A percentile compares a stretch with the other conserved stretches of the same genome.
phyloP scores from a whole-genome alignment of 495 filamentous ascomycete genomes.

The Penicillium soppii region DNA sequence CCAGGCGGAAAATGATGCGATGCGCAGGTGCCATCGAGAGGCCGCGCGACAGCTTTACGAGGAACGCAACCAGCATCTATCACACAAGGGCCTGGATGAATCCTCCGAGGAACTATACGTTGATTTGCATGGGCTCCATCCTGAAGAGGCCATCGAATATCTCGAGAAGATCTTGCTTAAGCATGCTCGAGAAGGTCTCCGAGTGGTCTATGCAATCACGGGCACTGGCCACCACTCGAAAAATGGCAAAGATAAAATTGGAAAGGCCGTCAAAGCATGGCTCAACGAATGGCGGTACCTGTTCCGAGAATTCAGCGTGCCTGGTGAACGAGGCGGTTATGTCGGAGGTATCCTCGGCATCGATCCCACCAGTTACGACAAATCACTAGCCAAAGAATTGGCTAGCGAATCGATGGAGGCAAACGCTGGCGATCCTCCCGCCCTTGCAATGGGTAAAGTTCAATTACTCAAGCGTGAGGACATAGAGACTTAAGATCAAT shows the following conservation, averaged over 20 bases:
- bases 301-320: conserved; percentile 93
- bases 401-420: conserved; percentile 21
- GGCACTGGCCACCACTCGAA: conserved; percentile 98
- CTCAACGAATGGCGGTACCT: conserved; percentile 95
- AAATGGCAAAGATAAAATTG: conserved; percentile 98
- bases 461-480: conserved; percentile 50
- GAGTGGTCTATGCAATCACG: conserved; percentile 92
- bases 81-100: conserved; percentile 37
- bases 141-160: conserved; percentile 95
- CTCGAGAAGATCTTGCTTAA: conserved; percentile 83
- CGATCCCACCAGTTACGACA: conserved; percentile 87
- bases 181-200: conserved; percentile 63
- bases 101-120: conserved; percentile 77
- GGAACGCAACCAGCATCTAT: conserved; percentile 78
- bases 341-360: conserved; percentile 94
- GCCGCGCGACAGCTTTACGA: conserved; percentile 91
- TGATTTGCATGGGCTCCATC: conserved; percentile 93
- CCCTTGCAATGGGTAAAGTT: conserved; percentile 45
- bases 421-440: conserved; percentile 22
- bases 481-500: conserved; percentile 32
- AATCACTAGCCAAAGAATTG: conserved; percentile 41
- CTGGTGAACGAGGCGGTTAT: conserved; percentile 75
- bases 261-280: conserved; percentile 87
- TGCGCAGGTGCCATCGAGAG: conserved; percentile 96
- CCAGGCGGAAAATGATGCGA: conserved; percentile 93